Evolutionary conservation across 768 basidiomycete species (phyloP).

Genomic region (Candolleomyces efflorescens): DNA sequence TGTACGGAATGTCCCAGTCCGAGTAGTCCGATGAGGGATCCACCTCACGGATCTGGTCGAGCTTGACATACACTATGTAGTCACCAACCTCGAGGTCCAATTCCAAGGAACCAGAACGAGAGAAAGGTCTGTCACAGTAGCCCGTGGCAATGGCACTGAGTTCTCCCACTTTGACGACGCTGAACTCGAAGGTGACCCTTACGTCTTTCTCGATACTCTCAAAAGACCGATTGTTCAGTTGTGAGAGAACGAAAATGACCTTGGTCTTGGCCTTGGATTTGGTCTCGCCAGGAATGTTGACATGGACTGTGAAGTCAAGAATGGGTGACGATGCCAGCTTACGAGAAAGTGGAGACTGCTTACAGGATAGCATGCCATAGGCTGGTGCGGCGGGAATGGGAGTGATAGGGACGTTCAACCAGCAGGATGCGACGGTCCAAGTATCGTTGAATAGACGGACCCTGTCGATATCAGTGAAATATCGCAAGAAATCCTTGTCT

Average conservation of each 20-base stretch:
- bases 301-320: background rate
- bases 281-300: background rate
- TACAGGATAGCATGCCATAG: conserved; percentile 45
- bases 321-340: conserved; percentile 19
- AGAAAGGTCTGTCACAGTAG: conserved; percentile 16
- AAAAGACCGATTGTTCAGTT: conserved; percentile 42
- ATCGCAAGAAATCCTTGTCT: conserved; percentile 34
- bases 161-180: conserved; percentile 36
- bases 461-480: conserved; percentile 34
- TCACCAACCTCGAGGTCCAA: conserved; percentile 30
- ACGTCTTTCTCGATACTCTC: conserved; percentile 28
- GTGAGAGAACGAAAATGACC: conserved; percentile 40
- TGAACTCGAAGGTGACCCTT: conserved; percentile 38
- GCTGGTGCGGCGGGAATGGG: conserved; percentile 36
- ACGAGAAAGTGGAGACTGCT: background rate
- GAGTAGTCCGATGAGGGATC: background rate
- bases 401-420: conserved; percentile 32
- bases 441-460: conserved; percentile 36
- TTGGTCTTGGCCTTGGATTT: background rate
- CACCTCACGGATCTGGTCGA: background rate
- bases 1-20: background rate
- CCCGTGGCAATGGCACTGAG: background rate
- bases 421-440: conserved; percentile 40
- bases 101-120: conserved; percentile 29
- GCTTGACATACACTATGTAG: conserved; percentile 32